Percentiles rank a stretch among this genome's conserved stretches.
Evolutionary conservation across 331 rosid species (phyloP).

Genomic region (Acacia concinna): DNA sequence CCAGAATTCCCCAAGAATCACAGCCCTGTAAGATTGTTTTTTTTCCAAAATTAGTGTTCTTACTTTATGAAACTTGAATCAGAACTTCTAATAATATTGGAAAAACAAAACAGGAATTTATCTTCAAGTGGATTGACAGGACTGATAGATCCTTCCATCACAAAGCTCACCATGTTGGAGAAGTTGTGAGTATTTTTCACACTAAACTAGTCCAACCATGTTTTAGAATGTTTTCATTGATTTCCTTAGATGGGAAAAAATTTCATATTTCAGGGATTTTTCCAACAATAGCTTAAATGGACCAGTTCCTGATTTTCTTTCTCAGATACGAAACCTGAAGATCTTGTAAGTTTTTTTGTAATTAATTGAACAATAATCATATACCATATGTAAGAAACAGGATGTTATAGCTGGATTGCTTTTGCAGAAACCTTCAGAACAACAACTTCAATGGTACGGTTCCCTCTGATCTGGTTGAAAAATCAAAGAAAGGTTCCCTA

Average conservation of each 20-base stretch:
- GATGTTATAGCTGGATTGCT: background rate
- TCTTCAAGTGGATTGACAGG: constrained; percentile 28
- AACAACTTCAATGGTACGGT: constrained; percentile 45
- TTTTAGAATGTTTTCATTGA: no score
- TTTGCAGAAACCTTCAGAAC: constrained; percentile 45
- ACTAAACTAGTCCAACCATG: no score
- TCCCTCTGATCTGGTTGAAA: constrained; percentile 32
- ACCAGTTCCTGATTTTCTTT: no score
- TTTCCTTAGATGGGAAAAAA: no score
- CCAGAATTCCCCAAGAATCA: no score
- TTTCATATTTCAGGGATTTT: no score
- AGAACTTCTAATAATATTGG: background rate
- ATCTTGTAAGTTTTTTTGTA: no score
- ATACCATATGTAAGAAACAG: background rate
- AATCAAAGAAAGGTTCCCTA: constrained; percentile 30
- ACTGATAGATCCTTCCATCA: constrained; percentile 24
- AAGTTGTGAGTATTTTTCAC: constrained; percentile 8
- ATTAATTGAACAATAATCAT: no score
- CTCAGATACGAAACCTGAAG: no score
- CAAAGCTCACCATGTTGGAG: constrained; percentile 29
- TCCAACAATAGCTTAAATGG: no score
- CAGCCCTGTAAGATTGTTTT: no score
- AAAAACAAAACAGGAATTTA: constrained; percentile 3
- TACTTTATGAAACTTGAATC: background rate
- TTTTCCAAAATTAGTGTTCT: background rate